Evolutionary conservation across 2,329 filamentous ascomycete genomes (phyloP), one percentile per base, ranked within the genome.

Genomic region (Clonostachys chloroleuca): DNA sequence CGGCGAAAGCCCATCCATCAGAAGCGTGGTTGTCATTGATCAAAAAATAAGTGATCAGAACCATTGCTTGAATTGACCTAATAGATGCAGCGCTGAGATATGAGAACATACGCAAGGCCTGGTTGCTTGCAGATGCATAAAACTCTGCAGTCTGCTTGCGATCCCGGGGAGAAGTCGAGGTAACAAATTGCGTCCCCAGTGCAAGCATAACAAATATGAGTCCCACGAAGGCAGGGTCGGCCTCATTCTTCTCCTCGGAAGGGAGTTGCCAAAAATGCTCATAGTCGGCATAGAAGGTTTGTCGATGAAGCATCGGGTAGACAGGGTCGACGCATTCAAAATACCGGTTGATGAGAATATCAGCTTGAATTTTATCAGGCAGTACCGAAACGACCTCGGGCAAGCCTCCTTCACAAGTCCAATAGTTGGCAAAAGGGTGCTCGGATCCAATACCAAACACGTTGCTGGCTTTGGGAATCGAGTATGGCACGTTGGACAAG

Each of bases 1-100:
- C 88, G 0, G 85, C 86, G 70, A 91, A 92, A 0, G 87, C 84
- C 83, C 87, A 92, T 2, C 87, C 88, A 60, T 92, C 88, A 0
- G 85, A 88, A 5, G 87, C 87, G 56, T 92, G 87, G 56, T 91
- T 91, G 63, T 92, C 87, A 57, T 92, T 92, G 70, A 92, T 91
- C 35, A 92, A 72, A 56, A 92, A 92, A 59, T 92, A 92, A 0
- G 83, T 84, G 49, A 91, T 83, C 48, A 92, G 67, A 1, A 91
- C 84, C 87, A 92, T 92, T 41, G 88, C 82, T 63, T 90, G 86
- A 34, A 92, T 81, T 2, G 86, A 87, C 20, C 82, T 74, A 44
- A 90, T 74, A 0, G 85, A 88, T 3, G 87, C 85, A 41, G 81
- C 82, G 62, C 87, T 91, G 4, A 92, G 74, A 56, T 91, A 92